These are phyloP conservation scores for Gypsophila paniculata DNA, from an alignment of 179 eudicot species.

Conservation along the genomic window DNA sequence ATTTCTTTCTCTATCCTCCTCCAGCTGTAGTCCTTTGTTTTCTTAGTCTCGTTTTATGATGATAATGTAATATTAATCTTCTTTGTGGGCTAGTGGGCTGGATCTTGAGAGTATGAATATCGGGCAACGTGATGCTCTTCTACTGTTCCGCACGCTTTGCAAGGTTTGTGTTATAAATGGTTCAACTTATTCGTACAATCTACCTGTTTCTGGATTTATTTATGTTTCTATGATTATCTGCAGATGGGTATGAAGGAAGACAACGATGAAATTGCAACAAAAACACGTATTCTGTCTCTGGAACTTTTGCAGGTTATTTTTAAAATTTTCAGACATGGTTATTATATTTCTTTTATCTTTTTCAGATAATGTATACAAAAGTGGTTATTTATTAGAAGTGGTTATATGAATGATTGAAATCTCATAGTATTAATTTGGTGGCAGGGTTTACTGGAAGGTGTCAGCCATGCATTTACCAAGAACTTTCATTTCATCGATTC, in stretches of 20 bases:
- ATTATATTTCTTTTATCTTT: background rate
- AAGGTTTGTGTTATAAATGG: conserved; percentile 52
- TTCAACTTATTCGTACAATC: background rate
- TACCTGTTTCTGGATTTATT: conserved; percentile 15
- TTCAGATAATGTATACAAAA: too few relatives aligned
- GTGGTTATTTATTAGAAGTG: background rate
- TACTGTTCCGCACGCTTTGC: conserved; percentile 96
- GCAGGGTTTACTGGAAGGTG: conserved; percentile 94
- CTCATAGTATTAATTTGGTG: conserved; percentile 17
- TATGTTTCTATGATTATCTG: conserved; percentile 28
- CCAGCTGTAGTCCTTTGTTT: background rate
- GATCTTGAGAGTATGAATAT: conserved; percentile 82
- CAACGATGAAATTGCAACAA: conserved; percentile 74
- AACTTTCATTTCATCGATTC: conserved; percentile 90
- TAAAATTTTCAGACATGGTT: background rate
- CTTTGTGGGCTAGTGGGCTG: conserved; percentile 51
- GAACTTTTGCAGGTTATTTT: conserved; percentile 88
- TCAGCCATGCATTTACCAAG: conserved; percentile 75
- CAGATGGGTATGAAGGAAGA: conserved; percentile 99
- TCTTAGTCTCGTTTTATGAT: background rate
- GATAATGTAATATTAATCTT: conserved; percentile 14
- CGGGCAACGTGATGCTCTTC: conserved; percentile 81
- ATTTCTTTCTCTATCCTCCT: conserved; percentile 2
- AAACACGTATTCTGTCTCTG: conserved; percentile 83
- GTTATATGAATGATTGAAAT: background rate